Conservation (phyloP, 169 alveolate species). For the Plasmodium adleri region DNA sequence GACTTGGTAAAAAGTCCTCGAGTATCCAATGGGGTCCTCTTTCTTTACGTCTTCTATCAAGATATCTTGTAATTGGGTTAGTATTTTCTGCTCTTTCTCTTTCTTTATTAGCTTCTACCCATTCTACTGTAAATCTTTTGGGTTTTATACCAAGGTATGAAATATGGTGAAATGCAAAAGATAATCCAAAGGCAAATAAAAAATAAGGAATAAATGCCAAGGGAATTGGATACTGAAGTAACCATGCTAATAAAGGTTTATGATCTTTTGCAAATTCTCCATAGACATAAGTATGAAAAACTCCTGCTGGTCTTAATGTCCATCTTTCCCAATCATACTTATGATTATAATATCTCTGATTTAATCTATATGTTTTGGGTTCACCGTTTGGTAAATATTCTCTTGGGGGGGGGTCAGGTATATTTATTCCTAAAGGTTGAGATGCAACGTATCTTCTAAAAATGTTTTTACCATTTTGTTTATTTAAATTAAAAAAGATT, state of each 20-base stretch:
- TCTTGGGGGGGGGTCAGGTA: constrained; percentile 92
- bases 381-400: constrained; percentile 90
- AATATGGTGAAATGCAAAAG: constrained; percentile 86
- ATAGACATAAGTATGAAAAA: constrained; percentile 90
- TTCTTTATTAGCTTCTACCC: constrained; percentile 92
- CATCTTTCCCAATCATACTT: constrained; percentile 91
- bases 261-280: constrained; percentile 92
- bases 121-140: constrained; percentile 90
- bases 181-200: constrained; percentile 80
- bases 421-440: constrained; percentile 78
- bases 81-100: constrained; percentile 92
- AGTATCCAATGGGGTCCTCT: constrained; percentile 92
- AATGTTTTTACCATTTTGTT: constrained; percentile 15
- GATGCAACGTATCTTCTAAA: constrained; percentile 71
- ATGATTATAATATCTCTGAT: constrained; percentile 87
- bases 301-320: constrained; percentile 90
- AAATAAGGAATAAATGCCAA: constrained; percentile 85
- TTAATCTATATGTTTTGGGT: constrained; percentile 87
- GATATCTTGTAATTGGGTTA: constrained; percentile 90
- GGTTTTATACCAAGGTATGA: constrained; percentile 89
- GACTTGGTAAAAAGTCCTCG: constrained; percentile 88
- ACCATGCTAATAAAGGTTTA: constrained; percentile 83
- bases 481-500: too few species aligned
- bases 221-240: constrained; percentile 82
- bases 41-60: constrained; percentile 90